Base-by-base conservation (phyloP, 1,284 basidiomycete genomes). In the Xanthoconium separans region DNA sequence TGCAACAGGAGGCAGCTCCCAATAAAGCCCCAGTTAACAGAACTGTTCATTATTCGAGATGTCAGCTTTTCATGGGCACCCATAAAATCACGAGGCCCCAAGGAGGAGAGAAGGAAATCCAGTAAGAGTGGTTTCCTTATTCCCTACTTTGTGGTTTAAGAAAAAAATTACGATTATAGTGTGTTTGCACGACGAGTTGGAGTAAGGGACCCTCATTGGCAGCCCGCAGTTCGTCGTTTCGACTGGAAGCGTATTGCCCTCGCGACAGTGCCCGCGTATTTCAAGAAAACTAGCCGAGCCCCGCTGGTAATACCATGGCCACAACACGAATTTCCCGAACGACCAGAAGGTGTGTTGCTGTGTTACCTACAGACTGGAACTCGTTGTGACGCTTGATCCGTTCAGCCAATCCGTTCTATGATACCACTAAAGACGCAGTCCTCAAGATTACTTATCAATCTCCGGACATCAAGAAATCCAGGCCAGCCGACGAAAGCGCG, bases 181-280 rank as follows among this genome's bases (percentile, higher is more conserved):
- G 86, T 92, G 1, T 92, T 89, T 69, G 90, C 89, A 1, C 77
- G 77, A 55, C 85, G 90, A 43, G 50, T 91, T 37, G 80, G 80
- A 30, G 83, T 79, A 13, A 79, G 84, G 10, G 65, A 75, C 22
- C 82, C 87, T 1, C 69, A 71, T 50, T 91, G 84, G 81, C 76
- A 82, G 54, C 73, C 75, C 10, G 72, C 73, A 49, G 64, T 73
- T 24, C 74, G 75, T 55, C 75, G 78, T 47, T 88, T 77, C 65
- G 72, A 82, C 37, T 89, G 86, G 82, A 77, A 82, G 48, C 83
- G 89, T 22, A 83, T 81, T 58, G 88, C 87, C 4, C 77, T 79
- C 2, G 78, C 76, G 46, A 90, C 88, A 4, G 71, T 73, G 3
- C 89, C 89, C 12, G 70, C 73, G 34, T 63, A 89, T 18, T 82